A percentile compares a stretch with the other conserved stretches of the same genome.
Conservation (phyloP, 805 yeast genomes). For the Lachancea cidri region DNA sequence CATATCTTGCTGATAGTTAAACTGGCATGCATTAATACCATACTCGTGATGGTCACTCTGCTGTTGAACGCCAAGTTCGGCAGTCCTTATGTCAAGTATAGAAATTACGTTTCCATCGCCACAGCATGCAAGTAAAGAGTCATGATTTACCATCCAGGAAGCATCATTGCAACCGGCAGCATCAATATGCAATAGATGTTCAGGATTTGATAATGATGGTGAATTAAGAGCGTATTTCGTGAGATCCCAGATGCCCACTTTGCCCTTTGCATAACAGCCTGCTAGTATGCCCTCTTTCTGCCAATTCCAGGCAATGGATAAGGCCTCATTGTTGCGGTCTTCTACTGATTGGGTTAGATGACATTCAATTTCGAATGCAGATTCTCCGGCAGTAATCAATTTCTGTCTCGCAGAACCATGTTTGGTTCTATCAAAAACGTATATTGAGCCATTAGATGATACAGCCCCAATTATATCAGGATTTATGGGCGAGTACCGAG, state of each 20-base stretch:
- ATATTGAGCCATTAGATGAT: slow-evolving; percentile 59
- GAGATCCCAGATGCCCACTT: slow-evolving; percentile 64
- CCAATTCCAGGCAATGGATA: slow-evolving; percentile 72
- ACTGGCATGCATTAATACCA: slow-evolving; percentile 54
- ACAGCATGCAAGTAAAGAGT: slow-evolving; percentile 54
- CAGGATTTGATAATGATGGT: slow-evolving; percentile 26
- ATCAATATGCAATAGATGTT: slow-evolving; percentile 24
- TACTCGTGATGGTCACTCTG: slow-evolving; percentile 15
- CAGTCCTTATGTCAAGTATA: slow-evolving; percentile 49
- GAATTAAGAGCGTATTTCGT: slow-evolving; percentile 33
- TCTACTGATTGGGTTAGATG: slow-evolving; percentile 20
- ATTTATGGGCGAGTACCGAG: slow-evolving; percentile 76
- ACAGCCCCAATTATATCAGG: slow-evolving; percentile 76
- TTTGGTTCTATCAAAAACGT: slow-evolving; percentile 77
- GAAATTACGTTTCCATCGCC: slow-evolving; percentile 57
- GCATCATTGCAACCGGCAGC: slow-evolving; percentile 61
- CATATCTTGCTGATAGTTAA: slow-evolving; percentile 52
- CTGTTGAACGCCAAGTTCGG: slow-evolving; percentile 7
- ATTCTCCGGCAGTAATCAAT: slow-evolving; percentile 19
- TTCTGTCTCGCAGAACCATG: slow-evolving; percentile 49
- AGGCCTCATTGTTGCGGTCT: slow-evolving; percentile 43
- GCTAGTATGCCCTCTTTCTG: slow-evolving; percentile 54
- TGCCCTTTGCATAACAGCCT: slow-evolving; percentile 60
- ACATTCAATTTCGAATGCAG: slow-evolving; percentile 50
- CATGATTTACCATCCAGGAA: slow-evolving; percentile 62